Conservation (phyloP, 2,329 filamentous ascomycete genomes). For the Phoma sp. region DNA sequence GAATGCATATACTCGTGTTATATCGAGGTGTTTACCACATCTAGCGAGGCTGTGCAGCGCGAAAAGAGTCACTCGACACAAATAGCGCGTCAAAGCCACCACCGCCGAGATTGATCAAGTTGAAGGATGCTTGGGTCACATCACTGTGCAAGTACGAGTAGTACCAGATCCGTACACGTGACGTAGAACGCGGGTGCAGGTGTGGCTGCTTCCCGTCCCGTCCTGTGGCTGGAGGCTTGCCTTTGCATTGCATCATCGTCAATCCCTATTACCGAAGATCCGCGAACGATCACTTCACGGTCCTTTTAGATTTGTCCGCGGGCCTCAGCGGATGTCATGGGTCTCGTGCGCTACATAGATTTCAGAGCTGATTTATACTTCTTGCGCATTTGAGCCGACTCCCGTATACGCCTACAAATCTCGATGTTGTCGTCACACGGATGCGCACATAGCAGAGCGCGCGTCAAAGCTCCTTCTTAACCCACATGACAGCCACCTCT, state of each 20-base stretch:
- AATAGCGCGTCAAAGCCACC: conserved; percentile 1
- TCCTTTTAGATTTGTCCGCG: conserved; percentile 10
- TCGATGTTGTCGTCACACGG: conserved; percentile 14
- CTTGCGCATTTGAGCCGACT: neutral
- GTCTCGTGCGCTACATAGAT: conserved; percentile 14
- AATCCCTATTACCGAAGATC: conserved; percentile 6
- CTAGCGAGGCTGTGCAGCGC: conserved; percentile 9
- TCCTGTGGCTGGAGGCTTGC: conserved; percentile 5
- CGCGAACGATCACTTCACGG: conserved; percentile 7
- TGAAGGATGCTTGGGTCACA: neutral
- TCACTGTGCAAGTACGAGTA: conserved; percentile 7
- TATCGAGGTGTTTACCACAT: neutral
- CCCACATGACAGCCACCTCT: conserved; percentile 12
- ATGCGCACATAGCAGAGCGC: conserved; percentile 19
- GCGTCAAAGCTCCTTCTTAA: conserved; percentile 21
- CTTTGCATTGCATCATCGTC: conserved; percentile 15
- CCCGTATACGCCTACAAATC: neutral
- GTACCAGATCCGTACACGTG: conserved; percentile 9
- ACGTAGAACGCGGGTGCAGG: neutral
- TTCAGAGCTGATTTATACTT: neutral
- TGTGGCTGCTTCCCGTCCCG: conserved; percentile 5
- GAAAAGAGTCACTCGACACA: neutral
- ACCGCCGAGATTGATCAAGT: neutral
- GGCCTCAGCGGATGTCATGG: conserved; percentile 17
- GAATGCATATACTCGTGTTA: neutral